A percentile compares a stretch with the other conserved stretches of the same genome.
These are phyloP conservation scores for Phaffia australis DNA, from an alignment of 768 basidiomycete genomes.

Conservation along the genomic window DNA sequence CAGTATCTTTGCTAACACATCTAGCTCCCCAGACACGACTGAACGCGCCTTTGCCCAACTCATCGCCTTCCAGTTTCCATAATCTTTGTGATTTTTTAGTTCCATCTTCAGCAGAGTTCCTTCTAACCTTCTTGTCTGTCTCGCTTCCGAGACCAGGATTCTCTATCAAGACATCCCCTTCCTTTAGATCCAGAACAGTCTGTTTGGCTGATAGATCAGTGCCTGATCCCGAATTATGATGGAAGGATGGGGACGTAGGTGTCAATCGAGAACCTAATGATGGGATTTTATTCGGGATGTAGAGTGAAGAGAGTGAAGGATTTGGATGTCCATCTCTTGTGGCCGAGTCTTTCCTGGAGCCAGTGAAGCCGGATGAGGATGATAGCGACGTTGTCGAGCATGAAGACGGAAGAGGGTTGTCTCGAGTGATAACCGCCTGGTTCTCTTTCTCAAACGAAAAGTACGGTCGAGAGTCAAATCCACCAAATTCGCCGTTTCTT, in stretches of 20 bases:
- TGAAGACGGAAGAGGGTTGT: neutral
- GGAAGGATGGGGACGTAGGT: neutral
- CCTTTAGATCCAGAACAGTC: neutral
- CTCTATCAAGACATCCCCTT: neutral
- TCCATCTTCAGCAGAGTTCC: neutral
- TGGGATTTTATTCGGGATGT: neutral
- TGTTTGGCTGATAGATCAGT: neutral
- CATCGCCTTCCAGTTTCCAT: conserved; percentile 16
- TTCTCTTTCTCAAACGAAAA: conserved; percentile 12
- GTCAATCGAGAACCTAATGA: neutral
- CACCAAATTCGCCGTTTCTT: neutral
- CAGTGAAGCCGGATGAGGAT: neutral
- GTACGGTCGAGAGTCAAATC: conserved; percentile 4
- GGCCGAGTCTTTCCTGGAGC: neutral
- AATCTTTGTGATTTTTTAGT: conserved; percentile 3
- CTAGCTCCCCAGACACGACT: conserved; percentile 21
- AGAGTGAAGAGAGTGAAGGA: conserved; percentile 1
- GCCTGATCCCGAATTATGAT: too few species aligned
- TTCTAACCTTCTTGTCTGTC: neutral
- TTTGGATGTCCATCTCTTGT: conserved; percentile 8
- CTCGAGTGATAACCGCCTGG: neutral
- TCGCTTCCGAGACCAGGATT: conserved; percentile 1
- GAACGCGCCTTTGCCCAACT: conserved; percentile 20
- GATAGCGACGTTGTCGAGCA: neutral
- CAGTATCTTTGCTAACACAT: neutral